These are phyloP conservation scores for Clarireedia monteithiana DNA, from an alignment of 2,329 filamentous ascomycete genomes.

Conservation along the genomic window DNA sequence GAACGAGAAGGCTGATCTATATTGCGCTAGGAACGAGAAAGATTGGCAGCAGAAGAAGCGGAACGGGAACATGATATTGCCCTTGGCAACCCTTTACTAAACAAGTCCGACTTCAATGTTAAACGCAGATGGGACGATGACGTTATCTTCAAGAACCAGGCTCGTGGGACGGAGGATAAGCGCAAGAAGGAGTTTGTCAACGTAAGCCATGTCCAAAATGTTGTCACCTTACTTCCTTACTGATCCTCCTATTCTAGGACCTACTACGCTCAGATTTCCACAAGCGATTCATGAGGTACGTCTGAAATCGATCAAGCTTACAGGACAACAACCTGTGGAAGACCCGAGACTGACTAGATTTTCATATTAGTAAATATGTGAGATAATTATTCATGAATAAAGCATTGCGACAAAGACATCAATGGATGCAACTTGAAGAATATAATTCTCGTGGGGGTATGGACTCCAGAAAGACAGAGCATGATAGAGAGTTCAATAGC, in stretches of 20 bases:
- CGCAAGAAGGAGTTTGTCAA: constrained; percentile 96
- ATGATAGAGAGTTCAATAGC: too few species aligned
- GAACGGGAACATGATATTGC: constrained; percentile 83
- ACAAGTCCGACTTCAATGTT: constrained; percentile 80
- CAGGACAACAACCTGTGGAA: not conserved
- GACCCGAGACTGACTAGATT: constrained; percentile 15
- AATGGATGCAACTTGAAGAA: too few species aligned
- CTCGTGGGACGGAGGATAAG: constrained; percentile 86
- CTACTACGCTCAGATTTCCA: constrained; percentile 93
- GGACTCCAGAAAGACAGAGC: too few species aligned
- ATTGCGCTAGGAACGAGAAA: constrained; percentile 59
- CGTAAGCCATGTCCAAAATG: constrained; percentile 41
- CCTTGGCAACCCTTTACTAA: constrained; percentile 84
- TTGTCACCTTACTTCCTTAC: constrained; percentile 7
- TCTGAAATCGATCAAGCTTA: constrained; percentile 6
- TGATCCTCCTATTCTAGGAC: constrained; percentile 44
- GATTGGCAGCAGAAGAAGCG: constrained; percentile 73
- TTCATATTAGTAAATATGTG: constrained; percentile 29
- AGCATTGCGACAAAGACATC: not conserved
- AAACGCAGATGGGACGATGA: constrained; percentile 97
- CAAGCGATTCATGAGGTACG: constrained; percentile 78
- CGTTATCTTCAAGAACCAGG: constrained; percentile 98
- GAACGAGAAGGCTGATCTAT: not conserved
- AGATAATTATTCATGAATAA: constrained; percentile 18
- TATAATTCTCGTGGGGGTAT: too few species aligned